Evolutionary conservation across 305 asterid genomes (phyloP), one percentile per base, ranked within the genome.

Genomic region (Galium porrigens): DNA sequence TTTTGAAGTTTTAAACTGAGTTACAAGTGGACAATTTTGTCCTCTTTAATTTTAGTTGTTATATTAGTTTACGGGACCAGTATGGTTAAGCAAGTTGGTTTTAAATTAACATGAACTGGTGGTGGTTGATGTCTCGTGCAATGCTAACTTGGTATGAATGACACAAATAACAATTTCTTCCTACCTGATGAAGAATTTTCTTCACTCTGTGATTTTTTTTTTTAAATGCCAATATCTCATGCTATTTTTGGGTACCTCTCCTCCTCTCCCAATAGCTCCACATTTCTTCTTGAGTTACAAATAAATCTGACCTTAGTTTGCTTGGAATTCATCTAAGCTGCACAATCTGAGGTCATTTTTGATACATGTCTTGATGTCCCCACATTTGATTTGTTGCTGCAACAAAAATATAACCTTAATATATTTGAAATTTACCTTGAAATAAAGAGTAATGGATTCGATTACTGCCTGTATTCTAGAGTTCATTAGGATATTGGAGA

Each of bases 351-450:
- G 39, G 39, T 34, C 39, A 34, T 6, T 34, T 15, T 3, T 6
- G 8, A 42, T 25, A 27, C 27, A 25, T 63, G 55, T 27, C 53
- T 5, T 14, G 7, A 14, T 27, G 6, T 12, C 29, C 33, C 12
- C 42, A 25, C 36, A 54, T 54, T 22, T 54, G 52, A 22, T 42
- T 62, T 62, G 7, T 17, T 27, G 25, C 15, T 63, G n/a, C 67
- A 42, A 12, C 7, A 14, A 14, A 42, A 62, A 27, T 6, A 62
- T 5, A 54, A 42, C 56, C 17, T 22, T 17, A 25, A 12, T 14
- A 2, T 11, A 14, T 33, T 14, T 12, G 41, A 42, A 12, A 44
- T 62, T 5, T 30, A 17, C 3, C 42, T 44, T 42, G 66, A 4
- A 41, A 12, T 61, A 15, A 18, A 15, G 39, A 41, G 9, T 62